Conservation (phyloP, 1,284 basidiomycete genomes). For the Ceratobasidium theobromae region DNA sequence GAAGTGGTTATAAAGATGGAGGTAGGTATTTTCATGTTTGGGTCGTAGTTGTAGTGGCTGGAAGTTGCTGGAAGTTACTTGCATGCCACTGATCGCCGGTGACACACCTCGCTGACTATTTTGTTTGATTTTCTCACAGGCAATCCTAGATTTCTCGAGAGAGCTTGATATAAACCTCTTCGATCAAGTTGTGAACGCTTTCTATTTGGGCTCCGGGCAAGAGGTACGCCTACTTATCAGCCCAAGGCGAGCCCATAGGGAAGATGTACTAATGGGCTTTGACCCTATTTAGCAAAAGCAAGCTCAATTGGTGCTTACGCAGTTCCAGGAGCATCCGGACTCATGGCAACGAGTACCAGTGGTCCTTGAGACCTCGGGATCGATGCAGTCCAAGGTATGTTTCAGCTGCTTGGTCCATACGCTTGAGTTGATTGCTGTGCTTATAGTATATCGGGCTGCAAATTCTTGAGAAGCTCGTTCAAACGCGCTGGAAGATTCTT, state of each 20-base stretch:
- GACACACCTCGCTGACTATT: background rate
- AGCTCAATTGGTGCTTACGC: conserved; percentile 87
- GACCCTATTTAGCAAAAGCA: conserved; percentile 70
- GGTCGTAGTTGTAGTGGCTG: background rate
- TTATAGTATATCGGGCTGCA: conserved; percentile 88
- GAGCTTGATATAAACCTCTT: conserved; percentile 83
- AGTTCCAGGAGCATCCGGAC: conserved; percentile 97
- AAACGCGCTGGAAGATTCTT: conserved; percentile 93
- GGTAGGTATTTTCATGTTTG: background rate
- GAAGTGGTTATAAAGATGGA: conserved; percentile 19
- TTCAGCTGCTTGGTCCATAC: conserved; percentile 8
- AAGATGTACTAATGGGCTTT: conserved; percentile 32
- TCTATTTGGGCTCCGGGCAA: conserved; percentile 75
- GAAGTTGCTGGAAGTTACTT: background rate
- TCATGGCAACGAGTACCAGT: conserved; percentile 97
- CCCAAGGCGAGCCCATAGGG: background rate
- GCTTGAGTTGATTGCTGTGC: conserved; percentile 20
- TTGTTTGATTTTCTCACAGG: conserved; percentile 49
- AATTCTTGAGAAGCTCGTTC: conserved; percentile 92
- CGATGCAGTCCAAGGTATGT: conserved; percentile 87
- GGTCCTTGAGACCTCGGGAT: conserved; percentile 83
- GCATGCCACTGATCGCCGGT: conserved; percentile 23
- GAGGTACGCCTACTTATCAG: conserved; percentile 56
- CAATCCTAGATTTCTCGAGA: conserved; percentile 81
- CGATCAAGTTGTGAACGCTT: conserved; percentile 82